phyloP scores from a whole-genome alignment of 2,329 filamentous ascomycete genomes.

The Penicillium sp. region DNA sequence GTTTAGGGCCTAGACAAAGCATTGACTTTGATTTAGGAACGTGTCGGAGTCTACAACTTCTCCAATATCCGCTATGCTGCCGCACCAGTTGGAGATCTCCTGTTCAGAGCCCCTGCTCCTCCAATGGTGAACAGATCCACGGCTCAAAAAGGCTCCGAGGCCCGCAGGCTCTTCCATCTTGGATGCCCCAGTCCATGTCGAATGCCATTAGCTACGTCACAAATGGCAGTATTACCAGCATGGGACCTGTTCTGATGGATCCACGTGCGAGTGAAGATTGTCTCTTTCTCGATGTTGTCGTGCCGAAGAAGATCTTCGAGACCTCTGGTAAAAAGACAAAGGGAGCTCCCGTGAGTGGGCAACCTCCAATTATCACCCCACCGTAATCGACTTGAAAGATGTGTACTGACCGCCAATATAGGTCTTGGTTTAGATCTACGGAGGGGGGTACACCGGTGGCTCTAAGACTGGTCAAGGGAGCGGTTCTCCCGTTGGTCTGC shows the following conservation, averaged over 20 bases:
- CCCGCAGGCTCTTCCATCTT: slow-evolving; percentile 52
- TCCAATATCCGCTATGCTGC: slow-evolving; percentile 63
- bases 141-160: slow-evolving; percentile 52
- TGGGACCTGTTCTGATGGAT: slow-evolving; percentile 26
- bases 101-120: slow-evolving; percentile 55
- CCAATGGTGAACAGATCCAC: slow-evolving; percentile 49
- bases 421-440: slow-evolving; percentile 45
- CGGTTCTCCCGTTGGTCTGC: slow-evolving; percentile 49
- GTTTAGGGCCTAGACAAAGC: too few species aligned
- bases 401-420: slow-evolving; percentile 26
- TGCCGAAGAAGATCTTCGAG: slow-evolving; percentile 40
- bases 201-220: neutral
- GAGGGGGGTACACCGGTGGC: slow-evolving; percentile 4
- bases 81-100: slow-evolving; percentile 56
- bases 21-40: slow-evolving; percentile 29
- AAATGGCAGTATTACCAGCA: slow-evolving; percentile 24
- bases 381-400: too few species aligned
- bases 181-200: slow-evolving; percentile 33
- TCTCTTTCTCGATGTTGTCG: slow-evolving; percentile 44
- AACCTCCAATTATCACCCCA: too few species aligned
- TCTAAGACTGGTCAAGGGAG: slow-evolving; percentile 38
- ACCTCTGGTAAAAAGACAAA: slow-evolving; percentile 8
- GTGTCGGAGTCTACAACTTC: slow-evolving; percentile 57
- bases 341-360: slow-evolving; percentile 1
- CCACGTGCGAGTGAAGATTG: slow-evolving; percentile 42